Base-by-base conservation (phyloP, 805 yeast species). In the Danielia oregonensis region DNA sequence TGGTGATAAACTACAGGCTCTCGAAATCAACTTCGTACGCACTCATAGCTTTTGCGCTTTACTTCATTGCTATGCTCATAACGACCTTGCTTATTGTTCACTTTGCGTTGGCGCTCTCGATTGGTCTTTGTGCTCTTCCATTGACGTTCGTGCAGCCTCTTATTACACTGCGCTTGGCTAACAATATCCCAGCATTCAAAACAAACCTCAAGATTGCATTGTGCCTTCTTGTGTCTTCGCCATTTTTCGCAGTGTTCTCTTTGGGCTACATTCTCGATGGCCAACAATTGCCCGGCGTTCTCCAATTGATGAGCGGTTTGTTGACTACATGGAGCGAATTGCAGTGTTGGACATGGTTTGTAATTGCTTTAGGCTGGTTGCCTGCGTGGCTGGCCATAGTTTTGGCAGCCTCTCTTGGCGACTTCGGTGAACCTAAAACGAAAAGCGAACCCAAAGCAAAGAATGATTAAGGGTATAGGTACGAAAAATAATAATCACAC, bases 291-390 rank as follows among this genome's bases (percentile, higher is more conserved):
- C 40, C 37, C 6, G 64, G 61, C 2, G 63, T 68, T 1, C 56
- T 65, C 4, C 57, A 63, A 7, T 49, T 80, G 4, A 65, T 81
- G 34, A 52, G 58, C 14, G 77, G 78, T 0, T 61, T 88, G 11
- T 54, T 80, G 8, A 65, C 74, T 17, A 77, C 86, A 3, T 86
- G 89, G 82, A 52, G 65, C 17, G 75, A 79, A 24, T 60, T 85
- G 37, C 83, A 82, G 36, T 80, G 84, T 39, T 87, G 95, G 91
- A 84, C 95, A 0, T 87, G 95, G 89, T 71, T 76, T 37, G 73
- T 85, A 16, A 54, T 88, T 2, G 66, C 78, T 26, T 62, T 81
- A 26, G 85, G 87, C 0, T 88, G 96, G 95, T 55, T 80, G 24
- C 95, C 97, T 3, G 71, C 79, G 4, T 91, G 97, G 97, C 28